A percentile compares a stretch with the other conserved stretches of the same genome.
Evolutionary conservation across 441 rosid species (phyloP).

Genomic region (Populus hybrid): DNA sequence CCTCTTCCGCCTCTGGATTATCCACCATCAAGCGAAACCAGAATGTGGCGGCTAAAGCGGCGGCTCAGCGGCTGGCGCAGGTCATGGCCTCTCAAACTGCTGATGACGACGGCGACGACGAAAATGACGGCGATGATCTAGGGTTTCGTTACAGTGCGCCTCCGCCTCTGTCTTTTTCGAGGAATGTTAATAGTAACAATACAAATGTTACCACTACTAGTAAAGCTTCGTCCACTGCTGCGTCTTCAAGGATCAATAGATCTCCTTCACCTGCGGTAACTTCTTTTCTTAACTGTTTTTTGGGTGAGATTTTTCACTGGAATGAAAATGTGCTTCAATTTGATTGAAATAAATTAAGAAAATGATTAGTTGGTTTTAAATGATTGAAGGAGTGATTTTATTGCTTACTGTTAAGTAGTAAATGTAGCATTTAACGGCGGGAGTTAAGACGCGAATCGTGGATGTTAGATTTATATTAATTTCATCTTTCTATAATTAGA

Average conservation of each 20-base stretch:
- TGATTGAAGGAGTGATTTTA: not conserved
- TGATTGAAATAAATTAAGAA: not conserved
- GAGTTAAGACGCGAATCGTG: not conserved
- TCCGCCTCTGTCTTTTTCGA: slow-evolving; percentile 67
- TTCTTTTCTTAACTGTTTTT: not conserved
- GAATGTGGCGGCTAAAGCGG: slow-evolving; percentile 92
- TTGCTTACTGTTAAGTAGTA: not conserved
- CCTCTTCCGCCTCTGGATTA: slow-evolving; percentile 50
- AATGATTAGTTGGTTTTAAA: not conserved
- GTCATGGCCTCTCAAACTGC: slow-evolving; percentile 89
- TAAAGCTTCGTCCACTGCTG: slow-evolving; percentile 33
- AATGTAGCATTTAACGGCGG: not conserved
- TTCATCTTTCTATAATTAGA: not conserved
- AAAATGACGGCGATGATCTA: slow-evolving; percentile 38
- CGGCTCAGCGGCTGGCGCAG: slow-evolving; percentile 95
- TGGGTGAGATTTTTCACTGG: not conserved
- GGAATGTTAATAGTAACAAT: slow-evolving; percentile 19
- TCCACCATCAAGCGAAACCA: slow-evolving; percentile 76
- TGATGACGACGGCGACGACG: slow-evolving; percentile 54
- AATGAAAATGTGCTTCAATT: not conserved
- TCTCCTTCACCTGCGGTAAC: slow-evolving; percentile 89
- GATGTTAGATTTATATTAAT: not conserved
- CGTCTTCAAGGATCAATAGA: slow-evolving; percentile 52
- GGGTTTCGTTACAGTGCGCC: slow-evolving; percentile 84
- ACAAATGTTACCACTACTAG: not conserved